These are phyloP conservation scores for Colletotrichum kahawae DNA, from an alignment of 2,329 filamentous ascomycete genomes.

Conservation along the genomic window DNA sequence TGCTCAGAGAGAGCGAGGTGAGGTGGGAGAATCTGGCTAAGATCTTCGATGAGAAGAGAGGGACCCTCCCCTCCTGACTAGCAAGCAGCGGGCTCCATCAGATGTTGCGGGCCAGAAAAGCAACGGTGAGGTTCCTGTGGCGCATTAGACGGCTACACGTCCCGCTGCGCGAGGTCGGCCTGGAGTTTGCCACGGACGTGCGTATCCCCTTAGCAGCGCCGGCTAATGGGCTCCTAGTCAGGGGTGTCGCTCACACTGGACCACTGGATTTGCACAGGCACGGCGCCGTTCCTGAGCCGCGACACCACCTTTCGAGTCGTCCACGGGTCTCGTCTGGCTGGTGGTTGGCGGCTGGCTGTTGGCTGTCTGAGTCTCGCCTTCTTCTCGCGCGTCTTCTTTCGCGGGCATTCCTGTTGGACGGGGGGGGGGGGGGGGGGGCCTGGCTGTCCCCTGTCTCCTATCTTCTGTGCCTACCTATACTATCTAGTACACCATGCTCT, in stretches of 20 bases:
- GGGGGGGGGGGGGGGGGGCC: not conserved
- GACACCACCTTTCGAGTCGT: not conserved
- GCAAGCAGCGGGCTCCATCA: not conserved
- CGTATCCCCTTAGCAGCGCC: not conserved
- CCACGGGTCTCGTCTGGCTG: not conserved
- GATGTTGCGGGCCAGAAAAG: not conserved
- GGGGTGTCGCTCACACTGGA: slow-evolving; percentile 1
- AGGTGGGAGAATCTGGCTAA: not conserved
- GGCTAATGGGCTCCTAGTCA: slow-evolving; percentile 9
- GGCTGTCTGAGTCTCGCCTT: not conserved
- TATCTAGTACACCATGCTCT: not conserved
- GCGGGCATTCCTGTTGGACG: not conserved
- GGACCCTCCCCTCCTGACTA: not conserved
- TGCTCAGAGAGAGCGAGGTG: not conserved
- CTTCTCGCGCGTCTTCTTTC: slow-evolving; percentile 5
- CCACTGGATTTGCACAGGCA: not conserved
- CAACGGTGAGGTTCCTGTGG: slow-evolving; percentile 1
- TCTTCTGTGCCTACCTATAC: not conserved
- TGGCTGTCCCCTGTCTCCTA: not conserved
- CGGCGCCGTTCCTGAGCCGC: slow-evolving; percentile 17
- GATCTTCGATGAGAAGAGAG: slow-evolving; percentile 3
- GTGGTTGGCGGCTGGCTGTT: not conserved
- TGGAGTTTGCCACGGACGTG: not conserved
- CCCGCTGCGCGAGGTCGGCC: not conserved
- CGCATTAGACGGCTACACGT: not conserved